phyloP scores from a whole-genome alignment of 164 flowering plant species.

The Liriodendron chinense region DNA sequence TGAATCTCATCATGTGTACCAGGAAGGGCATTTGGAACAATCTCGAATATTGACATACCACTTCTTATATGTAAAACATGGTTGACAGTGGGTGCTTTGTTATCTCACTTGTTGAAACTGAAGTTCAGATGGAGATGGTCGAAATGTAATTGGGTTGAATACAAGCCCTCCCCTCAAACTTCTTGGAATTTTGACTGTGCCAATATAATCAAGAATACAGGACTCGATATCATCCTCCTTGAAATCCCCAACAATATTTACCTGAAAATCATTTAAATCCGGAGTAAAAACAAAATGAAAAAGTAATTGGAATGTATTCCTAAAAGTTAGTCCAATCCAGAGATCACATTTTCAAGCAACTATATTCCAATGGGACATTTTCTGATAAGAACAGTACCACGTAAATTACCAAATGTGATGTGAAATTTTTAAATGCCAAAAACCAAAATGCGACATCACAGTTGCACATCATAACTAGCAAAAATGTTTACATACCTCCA shows the following conservation, averaged over 20 bases:
- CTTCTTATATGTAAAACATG: too few relatives aligned
- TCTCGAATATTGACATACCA: too few relatives aligned
- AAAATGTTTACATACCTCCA: conserved; percentile 67
- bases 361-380: not conserved
- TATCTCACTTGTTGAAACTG: conserved; percentile 81
- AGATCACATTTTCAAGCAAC: too few relatives aligned
- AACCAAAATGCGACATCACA: not conserved
- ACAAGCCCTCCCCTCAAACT: conserved; percentile 22
- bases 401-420: too few relatives aligned
- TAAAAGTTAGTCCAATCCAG: not conserved
- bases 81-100: too few relatives aligned
- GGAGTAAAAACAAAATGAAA: not conserved
- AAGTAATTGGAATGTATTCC: not conserved
- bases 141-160: conserved; percentile 55
- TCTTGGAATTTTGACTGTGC: conserved; percentile 60
- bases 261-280: conserved; percentile 36
- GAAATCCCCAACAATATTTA: conserved; percentile 95
- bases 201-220: conserved; percentile 92
- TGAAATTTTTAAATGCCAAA: not conserved
- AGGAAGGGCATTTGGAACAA: too few relatives aligned
- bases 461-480: conserved; percentile 3
- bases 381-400: not conserved
- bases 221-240: conserved; percentile 84
- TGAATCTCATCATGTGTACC: too few relatives aligned
- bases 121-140: conserved; percentile 70